Percentiles rank a stretch among this genome's conserved stretches.
These are phyloP conservation scores for Marsdenia floribunda DNA, from an alignment of 257 asterid species.

Conservation along the genomic window DNA sequence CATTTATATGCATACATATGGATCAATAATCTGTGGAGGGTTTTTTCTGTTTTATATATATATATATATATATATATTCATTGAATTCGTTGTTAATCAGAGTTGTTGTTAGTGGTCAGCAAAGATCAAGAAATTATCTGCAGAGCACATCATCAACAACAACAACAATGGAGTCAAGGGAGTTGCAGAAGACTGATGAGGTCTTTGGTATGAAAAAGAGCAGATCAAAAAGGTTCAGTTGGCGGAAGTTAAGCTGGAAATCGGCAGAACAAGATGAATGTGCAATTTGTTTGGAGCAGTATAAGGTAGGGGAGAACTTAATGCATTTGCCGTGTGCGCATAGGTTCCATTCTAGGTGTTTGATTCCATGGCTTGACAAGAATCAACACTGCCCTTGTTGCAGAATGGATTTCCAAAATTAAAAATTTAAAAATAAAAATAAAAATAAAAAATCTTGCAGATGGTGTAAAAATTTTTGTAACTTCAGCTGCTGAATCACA, in stretches of 20 bases:
- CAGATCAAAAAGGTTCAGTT: conserved; percentile 41
- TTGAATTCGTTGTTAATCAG: background rate
- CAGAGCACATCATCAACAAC: conserved; percentile 22
- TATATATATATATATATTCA: no score
- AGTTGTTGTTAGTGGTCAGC: conserved; percentile 11
- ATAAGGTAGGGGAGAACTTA: conserved; percentile 33
- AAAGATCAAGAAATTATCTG: conserved; percentile 11
- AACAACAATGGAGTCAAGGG: conserved; percentile 15
- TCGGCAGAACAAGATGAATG: conserved; percentile 62
- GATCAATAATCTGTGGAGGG: background rate
- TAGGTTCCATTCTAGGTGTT: conserved; percentile 57
- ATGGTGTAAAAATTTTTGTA: no score
- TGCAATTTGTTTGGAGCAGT: conserved; percentile 65
- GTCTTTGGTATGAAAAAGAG: conserved; percentile 31
- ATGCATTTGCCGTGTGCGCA: conserved; percentile 69
- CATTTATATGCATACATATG: background rate
- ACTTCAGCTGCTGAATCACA: no score
- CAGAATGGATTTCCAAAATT: conserved; percentile 22
- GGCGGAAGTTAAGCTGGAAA: conserved; percentile 59
- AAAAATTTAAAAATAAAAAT: no score
- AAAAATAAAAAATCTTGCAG: no score
- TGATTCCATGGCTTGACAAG: conserved; percentile 67
- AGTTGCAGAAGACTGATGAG: conserved; percentile 13
- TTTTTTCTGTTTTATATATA: no score
- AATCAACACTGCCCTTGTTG: conserved; percentile 74